Evolutionary conservation across 2,329 filamentous ascomycete species (phyloP), one percentile per base, ranked within the genome.

Genomic region (Xylariaceae sp.): DNA sequence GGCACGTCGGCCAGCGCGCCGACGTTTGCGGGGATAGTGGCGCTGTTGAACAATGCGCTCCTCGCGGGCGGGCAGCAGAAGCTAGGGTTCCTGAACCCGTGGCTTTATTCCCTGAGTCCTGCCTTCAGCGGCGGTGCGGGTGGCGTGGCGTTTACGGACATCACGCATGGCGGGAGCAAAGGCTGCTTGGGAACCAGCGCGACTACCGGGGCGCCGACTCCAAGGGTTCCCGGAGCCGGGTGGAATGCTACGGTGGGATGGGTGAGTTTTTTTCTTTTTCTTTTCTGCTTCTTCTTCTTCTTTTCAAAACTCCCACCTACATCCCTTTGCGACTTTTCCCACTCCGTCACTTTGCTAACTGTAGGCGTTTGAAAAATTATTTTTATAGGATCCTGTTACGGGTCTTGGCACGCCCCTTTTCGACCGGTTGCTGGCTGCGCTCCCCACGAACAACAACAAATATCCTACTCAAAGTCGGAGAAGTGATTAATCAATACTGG

Each of bases 61-160:
- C 31, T 44, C 9, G 23, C n/a, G 6, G 23, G 29, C 3, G 30
- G 37, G 2, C 19, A 27, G 3, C 14, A 19, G 15, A 36, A 36
- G 2, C 27, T 44, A 4, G 41, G 41, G 3, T 40, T 44, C 24
- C 26, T 43, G 1, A 44, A 44, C 13, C 41, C 41, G 5, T 44
- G 41, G 41, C 45, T 78, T 80, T 80, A 84, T 50, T 66, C 83
- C 9, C n/a, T n/a, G n/a, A n/a, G n/a, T n/a, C n/a, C n/a, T n/a
- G n/a, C n/a, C n/a, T n/a, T n/a, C n/a, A n/a, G n/a, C n/a, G n/a
- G n/a, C n/a, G n/a, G n/a, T n/a, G 63, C 78, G 1, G 76, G 76
- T 35, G 86, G 86, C 53, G 76, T 80, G 43, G 71, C 74, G 15
- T 67, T 79, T 21, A 64, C 54, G 0, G 66, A 69, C 43, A 61